Conservation (phyloP, 1,139 yeast genomes). For the Suhomyces terraborum region DNA sequence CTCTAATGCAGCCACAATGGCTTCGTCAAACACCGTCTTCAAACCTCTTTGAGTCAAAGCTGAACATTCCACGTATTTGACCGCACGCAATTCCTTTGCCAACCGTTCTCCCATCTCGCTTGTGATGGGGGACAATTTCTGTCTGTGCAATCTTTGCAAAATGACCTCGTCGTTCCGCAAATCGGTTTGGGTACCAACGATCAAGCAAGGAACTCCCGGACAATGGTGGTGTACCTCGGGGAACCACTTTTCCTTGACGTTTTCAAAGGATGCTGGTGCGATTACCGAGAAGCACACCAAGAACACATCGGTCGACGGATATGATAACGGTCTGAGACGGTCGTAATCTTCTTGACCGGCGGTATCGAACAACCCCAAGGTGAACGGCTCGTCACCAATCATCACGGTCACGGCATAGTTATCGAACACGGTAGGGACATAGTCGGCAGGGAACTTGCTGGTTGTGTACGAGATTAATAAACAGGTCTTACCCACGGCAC, state of each 20-base stretch:
- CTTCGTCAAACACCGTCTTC: conserved; percentile 95
- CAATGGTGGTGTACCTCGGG: conserved; percentile 98
- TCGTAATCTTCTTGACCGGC: conserved; percentile 99
- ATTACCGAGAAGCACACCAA: conserved; percentile 93
- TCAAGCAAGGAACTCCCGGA: conserved; percentile 94
- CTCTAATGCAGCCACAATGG: conserved; percentile 92
- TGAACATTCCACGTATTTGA: conserved; percentile 94
- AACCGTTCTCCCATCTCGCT: conserved; percentile 88
- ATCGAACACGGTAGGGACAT: conserved; percentile 93
- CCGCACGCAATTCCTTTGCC: conserved; percentile 92
- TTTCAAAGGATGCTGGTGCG: conserved; percentile 97
- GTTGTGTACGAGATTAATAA: conserved; percentile 81
- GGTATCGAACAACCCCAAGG: conserved; percentile 93
- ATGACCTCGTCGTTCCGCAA: conserved; percentile 91
- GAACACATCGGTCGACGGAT: conserved; percentile 96
- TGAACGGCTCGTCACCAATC: conserved; percentile 98
- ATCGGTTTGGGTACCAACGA: conserved; percentile 96
- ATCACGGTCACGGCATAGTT: conserved; percentile 97
- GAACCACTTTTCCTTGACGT: conserved; percentile 97
- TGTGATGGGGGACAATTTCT: conserved; percentile 83
- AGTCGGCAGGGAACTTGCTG: conserved; percentile 91
- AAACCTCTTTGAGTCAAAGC: conserved; percentile 97
- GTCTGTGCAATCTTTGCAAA: conserved; percentile 85
- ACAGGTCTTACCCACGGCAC: conserved; percentile 81
- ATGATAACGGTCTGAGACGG: conserved; percentile 91